Evolutionary conservation across 2,329 filamentous ascomycete species (phyloP), one percentile per base, ranked within the genome.

Genomic region (Diaporthe aspalathi): DNA sequence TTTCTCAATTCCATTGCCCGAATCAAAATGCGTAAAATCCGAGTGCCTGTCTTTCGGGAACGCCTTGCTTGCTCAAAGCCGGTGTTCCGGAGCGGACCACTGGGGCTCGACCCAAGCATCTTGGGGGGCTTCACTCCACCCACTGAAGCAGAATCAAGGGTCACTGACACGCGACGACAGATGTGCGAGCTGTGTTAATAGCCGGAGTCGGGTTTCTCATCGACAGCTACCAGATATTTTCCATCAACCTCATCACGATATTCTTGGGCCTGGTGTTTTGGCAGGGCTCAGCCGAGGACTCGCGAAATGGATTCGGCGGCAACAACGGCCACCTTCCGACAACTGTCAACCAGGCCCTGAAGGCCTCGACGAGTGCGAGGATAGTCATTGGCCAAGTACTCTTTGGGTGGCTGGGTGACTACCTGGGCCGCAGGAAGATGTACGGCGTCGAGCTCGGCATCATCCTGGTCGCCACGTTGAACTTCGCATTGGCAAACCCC

Each of bases 171-270:
- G 82, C 22, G 20, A 27, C 29, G n/a, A 24, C 43, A 65, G 60
- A 95, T 81, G 85, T 94, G 32, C 89, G 93, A 57, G 91, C 92
- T 68, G 87, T 94, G 3, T 81, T 93, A 8, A 93, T 95, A 3
- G 93, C 93, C 32, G 93, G 93, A 62, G 91, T 94, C 71, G 93
- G 93, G 66, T 95, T 96, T 84, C 94, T 95, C 79, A 91, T 93
- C 57, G 93, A 95, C 80, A 91, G 92, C 16, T 95, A 95, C 82
- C 90, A 89, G 75, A 93, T 94, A 76, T 96, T 96, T 80, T 92
- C 93, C 77, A 93, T 94, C 80, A 93, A 92, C 79, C 84, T 95
- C 60, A 88, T 93, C 62, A 92, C 90, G 1, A 87, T 86, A 56
- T 89, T 95, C 79, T 82, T 95, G 17, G 93, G 93, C 54, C 86